These are phyloP conservation scores for Gossypium anomalum DNA, from an alignment of 345 rosid genomes.

Conservation along the genomic window DNA sequence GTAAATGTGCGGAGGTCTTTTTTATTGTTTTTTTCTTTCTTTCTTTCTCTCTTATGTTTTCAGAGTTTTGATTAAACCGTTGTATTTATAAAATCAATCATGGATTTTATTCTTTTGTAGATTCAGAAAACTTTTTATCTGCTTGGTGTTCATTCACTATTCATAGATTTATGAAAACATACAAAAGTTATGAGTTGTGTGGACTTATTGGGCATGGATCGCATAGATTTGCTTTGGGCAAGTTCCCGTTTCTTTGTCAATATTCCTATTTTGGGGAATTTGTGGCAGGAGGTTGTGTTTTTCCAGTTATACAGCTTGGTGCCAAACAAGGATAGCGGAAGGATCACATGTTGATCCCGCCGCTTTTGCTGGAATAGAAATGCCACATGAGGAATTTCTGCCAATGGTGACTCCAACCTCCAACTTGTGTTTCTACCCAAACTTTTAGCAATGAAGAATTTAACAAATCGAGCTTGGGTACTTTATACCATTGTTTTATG, in stretches of 20 bases:
- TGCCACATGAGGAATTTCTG: not conserved
- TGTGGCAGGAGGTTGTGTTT: not conserved
- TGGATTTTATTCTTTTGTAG: constrained; percentile 22
- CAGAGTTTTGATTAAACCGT: not conserved
- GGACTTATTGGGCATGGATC: not conserved
- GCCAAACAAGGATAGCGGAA: not conserved
- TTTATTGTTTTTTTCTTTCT: not conserved
- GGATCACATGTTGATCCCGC: not conserved
- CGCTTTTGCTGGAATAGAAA: not conserved
- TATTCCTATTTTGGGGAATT: not conserved
- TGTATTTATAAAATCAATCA: not conserved
- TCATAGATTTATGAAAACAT: not conserved
- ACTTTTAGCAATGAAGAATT: not conserved
- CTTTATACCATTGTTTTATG: not conserved
- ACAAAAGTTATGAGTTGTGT: not conserved
- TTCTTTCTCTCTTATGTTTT: not conserved
- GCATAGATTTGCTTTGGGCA: not conserved
- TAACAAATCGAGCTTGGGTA: not conserved
- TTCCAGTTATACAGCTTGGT: not conserved
- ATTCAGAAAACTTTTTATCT: constrained; percentile 27
- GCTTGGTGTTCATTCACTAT: constrained; percentile 3
- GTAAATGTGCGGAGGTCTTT: not conserved
- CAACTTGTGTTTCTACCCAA: not conserved
- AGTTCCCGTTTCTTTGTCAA: not conserved
- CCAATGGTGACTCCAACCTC: not conserved